phyloP scores from a whole-genome alignment of 495 filamentous ascomycete species.

The Penicilliopsis zonata region DNA sequence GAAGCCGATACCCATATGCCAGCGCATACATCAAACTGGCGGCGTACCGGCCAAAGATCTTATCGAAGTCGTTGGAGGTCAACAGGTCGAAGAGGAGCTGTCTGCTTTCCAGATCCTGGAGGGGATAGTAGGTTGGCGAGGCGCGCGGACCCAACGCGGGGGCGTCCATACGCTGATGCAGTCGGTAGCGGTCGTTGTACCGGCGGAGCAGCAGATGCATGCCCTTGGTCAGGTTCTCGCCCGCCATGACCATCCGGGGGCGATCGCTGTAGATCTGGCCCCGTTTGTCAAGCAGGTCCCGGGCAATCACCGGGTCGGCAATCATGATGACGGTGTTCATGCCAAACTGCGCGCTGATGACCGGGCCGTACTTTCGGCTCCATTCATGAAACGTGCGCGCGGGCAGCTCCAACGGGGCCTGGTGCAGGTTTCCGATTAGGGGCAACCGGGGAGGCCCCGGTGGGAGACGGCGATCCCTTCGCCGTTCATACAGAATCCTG shows the following conservation, averaged over 20 bases:
- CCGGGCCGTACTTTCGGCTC: conserved; percentile 12
- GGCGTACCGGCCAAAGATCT: conserved; percentile 4
- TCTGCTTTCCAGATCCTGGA: conserved; percentile 9
- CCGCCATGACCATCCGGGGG: conserved; percentile 11
- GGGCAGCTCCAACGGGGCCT: conserved; percentile 3
- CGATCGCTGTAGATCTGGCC: conserved; percentile 9
- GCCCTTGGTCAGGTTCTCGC: conserved; percentile 7
- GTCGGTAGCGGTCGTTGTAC: conserved; percentile 4
- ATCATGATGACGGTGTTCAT: conserved; percentile 5
- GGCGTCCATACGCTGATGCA: conserved; percentile 4
- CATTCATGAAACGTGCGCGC: conserved; percentile 7
- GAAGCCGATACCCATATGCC: conserved; percentile 9
- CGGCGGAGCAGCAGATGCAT: conserved; percentile 11
- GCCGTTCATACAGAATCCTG: neutral
- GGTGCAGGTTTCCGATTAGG: conserved; percentile 13
- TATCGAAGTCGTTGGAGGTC: conserved; percentile 2
- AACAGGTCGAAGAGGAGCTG: conserved; percentile 2
- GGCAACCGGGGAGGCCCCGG: conserved; percentile 3
- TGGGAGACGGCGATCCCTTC: neutral
- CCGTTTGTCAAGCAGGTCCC: conserved; percentile 10
- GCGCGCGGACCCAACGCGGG: conserved; percentile 1
- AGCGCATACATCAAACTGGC: conserved; percentile 8
- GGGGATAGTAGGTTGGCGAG: neutral
- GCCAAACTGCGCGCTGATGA: conserved; percentile 6
- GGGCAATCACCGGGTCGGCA: neutral